Evolutionary conservation across 495 filamentous ascomycete genomes (phyloP), one percentile per base, ranked within the genome.

Genomic region (Podospora anserina): DNA sequence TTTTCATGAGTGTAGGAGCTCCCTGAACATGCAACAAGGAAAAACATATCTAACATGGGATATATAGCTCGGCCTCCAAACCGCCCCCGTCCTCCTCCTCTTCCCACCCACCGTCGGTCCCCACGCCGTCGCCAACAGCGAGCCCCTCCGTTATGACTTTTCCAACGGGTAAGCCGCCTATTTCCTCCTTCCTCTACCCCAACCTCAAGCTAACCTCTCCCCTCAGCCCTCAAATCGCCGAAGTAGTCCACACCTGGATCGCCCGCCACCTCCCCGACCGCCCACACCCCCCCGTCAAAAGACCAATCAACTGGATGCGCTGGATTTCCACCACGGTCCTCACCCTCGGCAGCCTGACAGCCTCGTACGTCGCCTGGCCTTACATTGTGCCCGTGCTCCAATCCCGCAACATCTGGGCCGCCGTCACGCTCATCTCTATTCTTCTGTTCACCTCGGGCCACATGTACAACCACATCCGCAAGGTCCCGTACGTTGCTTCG

Each of bases 381-480:
- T 93, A 93, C 73, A 69, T 97, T 4, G 76, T 95, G n/a, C 95
- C 96, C 30, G 76, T 97, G 65, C 81, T 98, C 49, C 92, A 92
- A 75, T 97, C 91, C 78, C 87, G 94, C 65, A 97, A 95, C 67
- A 79, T 97, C 30, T 99, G 95, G 96, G 93, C 95, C 39, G 94
- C 91, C 30, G 76, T 97, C 70, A 94, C 91, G 76, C 81, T 99
- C 63, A 92, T 99, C 71, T 86, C 88, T 7, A 92, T 99, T 67
- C 87, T 99, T 56, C 82, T 99, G 39, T 99, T 99, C 82, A 98
- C 92, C 44, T 93, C 89, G 70, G 95, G 96, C 16, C 93, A 98
- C 77, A 99, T 99, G 95, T 99, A 94, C 85, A 98, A 98, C 79
- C 95, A 98, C 72, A 99, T 99, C 76, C 86, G 95, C 66, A 93